Base-by-base conservation (phyloP, 1,284 basidiomycete genomes). In the Ganoderma lingzhi region DNA sequence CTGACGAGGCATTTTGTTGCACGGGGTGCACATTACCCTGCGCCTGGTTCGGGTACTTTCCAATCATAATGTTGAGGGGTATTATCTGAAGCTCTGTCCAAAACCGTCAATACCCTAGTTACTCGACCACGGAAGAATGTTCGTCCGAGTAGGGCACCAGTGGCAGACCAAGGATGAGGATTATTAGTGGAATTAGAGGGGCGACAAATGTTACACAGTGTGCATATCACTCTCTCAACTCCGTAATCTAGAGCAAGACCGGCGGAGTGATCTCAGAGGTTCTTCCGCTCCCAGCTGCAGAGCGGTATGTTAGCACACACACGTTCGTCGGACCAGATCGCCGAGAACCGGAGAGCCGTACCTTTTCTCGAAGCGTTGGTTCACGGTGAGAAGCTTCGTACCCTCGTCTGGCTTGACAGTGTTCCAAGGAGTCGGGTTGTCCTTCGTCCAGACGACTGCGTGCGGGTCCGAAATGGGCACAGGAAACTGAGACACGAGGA, bases 401-500 rank as follows among this genome's bases (percentile, higher is more conserved):
- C 86, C 86, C 80, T 94, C 88, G 74, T 90, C 85, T 51, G 87
- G 89, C 78, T 92, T 86, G 78, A 95, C 85, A 70, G 87, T 84
- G 79, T 93, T 92, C 92, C 92, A 95, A 23, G 93, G 93, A 14
- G 90, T 89, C 14, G 93, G 92, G 84, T 95, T 95, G 77, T 75
- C 83, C 83, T 89, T 93, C 59, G 91, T 90, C 93, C 93, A 95
- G 76, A 94, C 82, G 71, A 95, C 93, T 94, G 71, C 2, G 71
- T 35, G 60, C 17, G 42, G 28, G 51, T 56, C 23, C 23, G 58
- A 62, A 19, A 64, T 62, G 6, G 12, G 30, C 12, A 62, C 41
- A 14, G 14, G 37, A 53, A 51, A 30, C 39, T 53, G 14, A 12
- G 41, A 17, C 12, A 28, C 12, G 15, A 63, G 35, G 23, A 62